Base-by-base conservation (phyloP, 208 protist species). In the Blastocrithidia nonstop region DNA sequence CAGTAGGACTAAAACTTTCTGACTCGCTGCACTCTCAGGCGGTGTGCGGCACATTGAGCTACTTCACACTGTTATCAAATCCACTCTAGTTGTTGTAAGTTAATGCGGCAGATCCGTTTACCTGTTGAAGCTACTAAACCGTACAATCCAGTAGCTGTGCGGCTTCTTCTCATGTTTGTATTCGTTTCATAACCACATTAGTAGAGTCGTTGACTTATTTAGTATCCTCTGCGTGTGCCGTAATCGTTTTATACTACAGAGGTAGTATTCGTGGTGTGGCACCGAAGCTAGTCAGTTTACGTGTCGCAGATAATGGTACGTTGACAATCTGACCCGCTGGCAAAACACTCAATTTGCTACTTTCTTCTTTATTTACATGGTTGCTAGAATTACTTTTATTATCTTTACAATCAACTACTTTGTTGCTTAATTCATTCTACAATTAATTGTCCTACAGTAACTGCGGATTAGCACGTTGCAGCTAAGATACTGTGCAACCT, bases 71-170 rank as follows among this genome's bases (percentile, higher is more conserved):
- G 7, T 57, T 7, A 43, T 76, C 70, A 50, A 88, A 92, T 37
- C 62, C 44, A 7, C 48, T 53, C 13, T 27, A 54, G 11, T 45
- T 31, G 33, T 54, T 50, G 51, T 84, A 91, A 11, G 54, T 73
- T 1, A 77, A 46, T 7, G 75, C 74, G 0, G 78, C 69, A 31
- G 59, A 45, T 21, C 77, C 66, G 37, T 88, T 88, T 1, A 61
- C 66, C 32, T 81, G 68, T 59, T 92, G 82, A n/a, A 91, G 38
- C 45, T 91, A 76, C 40, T 91, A 76, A 15, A 88, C 71, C 0
- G 61, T 71, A 58, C 82, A 91, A n/a, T 57, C 74, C 4, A 91
- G 55, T 1, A 78, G 16, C 16, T 50, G 50, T 13, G 82, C 82
- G 9, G 82, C 82, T 46, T 76, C 61, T 23, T 66, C 64, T 78